phyloP scores from a whole-genome alignment of 805 yeast species.

The Ogataea paradorogensis region DNA sequence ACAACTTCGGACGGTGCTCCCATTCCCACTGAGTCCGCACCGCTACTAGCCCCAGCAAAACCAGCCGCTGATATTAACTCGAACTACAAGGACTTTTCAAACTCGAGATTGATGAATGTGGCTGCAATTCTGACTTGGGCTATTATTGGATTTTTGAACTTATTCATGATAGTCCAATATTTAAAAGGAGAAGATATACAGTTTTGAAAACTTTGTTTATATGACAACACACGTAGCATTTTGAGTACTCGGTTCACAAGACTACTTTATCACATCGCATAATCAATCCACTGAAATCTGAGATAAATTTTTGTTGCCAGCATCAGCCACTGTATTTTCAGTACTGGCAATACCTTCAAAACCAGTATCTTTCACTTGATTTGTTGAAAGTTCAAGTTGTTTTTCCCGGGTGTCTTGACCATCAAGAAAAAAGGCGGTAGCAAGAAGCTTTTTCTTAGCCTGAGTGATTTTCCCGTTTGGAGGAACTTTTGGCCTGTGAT shows the following conservation, averaged over 20 bases:
- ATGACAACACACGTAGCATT: not conserved
- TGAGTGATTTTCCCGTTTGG: conserved; percentile 83
- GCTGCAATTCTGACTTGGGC: conserved; percentile 63
- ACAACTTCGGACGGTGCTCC: not conserved
- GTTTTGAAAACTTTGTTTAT: conserved; percentile 20
- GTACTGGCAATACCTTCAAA: too few relatives aligned
- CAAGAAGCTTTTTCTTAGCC: conserved; percentile 59
- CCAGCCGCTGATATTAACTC: conserved; percentile 13
- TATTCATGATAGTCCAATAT: conserved; percentile 43
- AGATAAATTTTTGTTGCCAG: too few relatives aligned
- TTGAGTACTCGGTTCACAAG: too few relatives aligned
- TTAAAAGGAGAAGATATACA: conserved; percentile 35
- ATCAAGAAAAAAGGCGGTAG: conserved; percentile 54
- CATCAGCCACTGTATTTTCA: too few relatives aligned
- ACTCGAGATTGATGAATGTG: conserved; percentile 54
- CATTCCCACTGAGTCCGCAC: conserved; percentile 2
- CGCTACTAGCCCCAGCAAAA: conserved; percentile 14
- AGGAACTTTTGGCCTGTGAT: conserved; percentile 75
- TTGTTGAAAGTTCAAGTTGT: not conserved
- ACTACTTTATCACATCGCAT: too few relatives aligned
- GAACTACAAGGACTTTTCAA: conserved; percentile 52
- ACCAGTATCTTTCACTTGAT: too few relatives aligned
- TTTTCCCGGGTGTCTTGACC: conserved; percentile 29
- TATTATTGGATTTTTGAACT: conserved; percentile 66
- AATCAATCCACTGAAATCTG: too few relatives aligned